These are phyloP conservation scores for Articulospora tetracladia DNA, from an alignment of 495 filamentous ascomycete species.

Conservation along the genomic window DNA sequence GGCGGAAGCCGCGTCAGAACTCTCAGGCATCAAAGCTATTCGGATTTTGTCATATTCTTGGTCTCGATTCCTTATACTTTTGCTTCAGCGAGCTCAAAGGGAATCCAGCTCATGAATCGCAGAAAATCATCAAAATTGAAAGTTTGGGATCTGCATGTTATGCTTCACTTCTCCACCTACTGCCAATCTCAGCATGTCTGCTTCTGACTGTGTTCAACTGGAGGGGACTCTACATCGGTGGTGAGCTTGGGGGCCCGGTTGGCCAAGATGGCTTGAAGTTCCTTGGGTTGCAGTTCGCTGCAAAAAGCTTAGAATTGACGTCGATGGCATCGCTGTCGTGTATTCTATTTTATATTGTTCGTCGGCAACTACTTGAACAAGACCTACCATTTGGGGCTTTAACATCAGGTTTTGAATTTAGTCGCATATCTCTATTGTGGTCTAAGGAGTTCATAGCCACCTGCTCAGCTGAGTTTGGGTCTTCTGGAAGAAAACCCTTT, in stretches of 20 bases:
- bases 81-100: not conserved
- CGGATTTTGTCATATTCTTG: not conserved
- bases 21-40: not conserved
- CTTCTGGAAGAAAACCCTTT: not conserved
- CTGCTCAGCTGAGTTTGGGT: conserved; percentile 3
- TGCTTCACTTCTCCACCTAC: conserved; percentile 7
- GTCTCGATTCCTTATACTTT: not conserved
- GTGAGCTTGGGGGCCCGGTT: conserved; percentile 4
- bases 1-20: not conserved
- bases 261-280: conserved; percentile 13
- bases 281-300: conserved; percentile 12
- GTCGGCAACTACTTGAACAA: not conserved
- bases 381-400: conserved; percentile 7
- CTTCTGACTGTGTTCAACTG: conserved; percentile 8
- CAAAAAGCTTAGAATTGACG: conserved; percentile 13
- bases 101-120: not conserved
- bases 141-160: not conserved
- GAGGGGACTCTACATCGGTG: conserved; percentile 12
- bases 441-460: conserved; percentile 13
- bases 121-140: conserved; percentile 1
- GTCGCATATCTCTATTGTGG: conserved; percentile 11
- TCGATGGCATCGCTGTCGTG: conserved; percentile 12
- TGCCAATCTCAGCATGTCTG: conserved; percentile 8
- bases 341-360: conserved; percentile 10
- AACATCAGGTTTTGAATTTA: conserved; percentile 15